Evolutionary conservation across 1,139 yeast genomes (phyloP).

Genomic region (Debaryomycetaceae sp.): DNA sequence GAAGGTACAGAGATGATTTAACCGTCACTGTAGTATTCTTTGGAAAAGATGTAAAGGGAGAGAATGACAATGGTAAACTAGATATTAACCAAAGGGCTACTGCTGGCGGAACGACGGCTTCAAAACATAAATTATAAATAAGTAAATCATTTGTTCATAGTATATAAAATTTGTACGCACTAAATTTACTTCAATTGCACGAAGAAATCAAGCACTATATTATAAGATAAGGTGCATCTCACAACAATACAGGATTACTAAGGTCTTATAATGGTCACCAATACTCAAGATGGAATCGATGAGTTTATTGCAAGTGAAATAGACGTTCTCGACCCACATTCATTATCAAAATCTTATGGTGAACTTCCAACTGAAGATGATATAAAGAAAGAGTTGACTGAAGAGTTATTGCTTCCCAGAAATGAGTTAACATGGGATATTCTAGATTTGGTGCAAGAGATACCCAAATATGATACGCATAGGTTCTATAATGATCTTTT

Average conservation of each 20-base stretch:
- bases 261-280: not conserved
- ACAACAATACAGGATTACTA: not conserved
- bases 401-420: constrained; percentile 46
- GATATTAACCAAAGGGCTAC: constrained; percentile 58
- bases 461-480: constrained; percentile 33
- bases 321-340: not conserved
- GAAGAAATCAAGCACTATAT: not conserved
- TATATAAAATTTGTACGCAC: not conserved
- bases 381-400: constrained; percentile 6
- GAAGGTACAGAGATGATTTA: constrained; percentile 91
- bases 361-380: constrained; percentile 1
- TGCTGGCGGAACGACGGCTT: constrained; percentile 48
- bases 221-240: not conserved
- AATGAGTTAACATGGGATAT: constrained; percentile 56
- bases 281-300: not conserved
- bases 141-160: not conserved
- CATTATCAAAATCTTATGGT: not conserved
- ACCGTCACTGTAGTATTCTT: constrained; percentile 95
- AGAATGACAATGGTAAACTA: constrained; percentile 46
- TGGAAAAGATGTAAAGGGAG: constrained; percentile 51
- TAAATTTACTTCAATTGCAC: not conserved
- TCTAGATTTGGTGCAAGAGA: constrained; percentile 49
- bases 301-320: not conserved
- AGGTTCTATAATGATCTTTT: constrained; percentile 42
- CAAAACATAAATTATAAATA: constrained; percentile 48